Conservation (phyloP, 108 stramenopile species). For the Schizochytrium sp. region DNA sequence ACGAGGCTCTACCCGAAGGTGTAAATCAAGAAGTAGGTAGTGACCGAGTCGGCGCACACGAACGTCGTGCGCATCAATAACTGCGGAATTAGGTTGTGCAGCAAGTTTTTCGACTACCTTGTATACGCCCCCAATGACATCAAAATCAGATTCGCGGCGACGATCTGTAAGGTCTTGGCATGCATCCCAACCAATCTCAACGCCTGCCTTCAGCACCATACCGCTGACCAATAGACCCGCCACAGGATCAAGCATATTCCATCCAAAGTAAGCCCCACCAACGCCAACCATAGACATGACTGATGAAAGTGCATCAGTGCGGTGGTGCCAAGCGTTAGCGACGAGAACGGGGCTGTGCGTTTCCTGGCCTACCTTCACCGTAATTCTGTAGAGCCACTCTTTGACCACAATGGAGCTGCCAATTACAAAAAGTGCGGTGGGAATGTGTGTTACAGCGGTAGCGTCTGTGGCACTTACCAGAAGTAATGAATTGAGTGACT, state of each 20-base stretch:
- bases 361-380: constrained; percentile 83
- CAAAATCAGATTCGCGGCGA: constrained; percentile 20
- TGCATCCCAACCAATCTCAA: constrained; percentile 85
- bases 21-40: constrained; percentile 37
- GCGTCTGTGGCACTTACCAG: constrained; percentile 65
- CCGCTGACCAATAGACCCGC: constrained; percentile 93
- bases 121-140: constrained; percentile 20
- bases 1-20: constrained; percentile 17
- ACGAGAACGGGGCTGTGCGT: constrained; percentile 90
- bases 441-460: constrained; percentile 61
- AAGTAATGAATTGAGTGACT: constrained; percentile 79
- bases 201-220: constrained; percentile 91
- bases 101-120: constrained; percentile 2
- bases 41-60: constrained; percentile 44
- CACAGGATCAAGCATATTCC: constrained; percentile 85
- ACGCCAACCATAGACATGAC: constrained; percentile 89
- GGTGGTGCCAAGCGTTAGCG: constrained; percentile 98
- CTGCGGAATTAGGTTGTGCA: not conserved
- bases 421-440: constrained; percentile 85
- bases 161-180: constrained; percentile 86
- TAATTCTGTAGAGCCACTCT: constrained; percentile 91
- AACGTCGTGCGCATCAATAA: constrained; percentile 53
- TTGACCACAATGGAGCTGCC: constrained; percentile 86
- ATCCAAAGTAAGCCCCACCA: constrained; percentile 83
- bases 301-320: constrained; percentile 92